Conservation (phyloP, 352 stramenopile species). For the Hyaloperonospora brassicae region DNA sequence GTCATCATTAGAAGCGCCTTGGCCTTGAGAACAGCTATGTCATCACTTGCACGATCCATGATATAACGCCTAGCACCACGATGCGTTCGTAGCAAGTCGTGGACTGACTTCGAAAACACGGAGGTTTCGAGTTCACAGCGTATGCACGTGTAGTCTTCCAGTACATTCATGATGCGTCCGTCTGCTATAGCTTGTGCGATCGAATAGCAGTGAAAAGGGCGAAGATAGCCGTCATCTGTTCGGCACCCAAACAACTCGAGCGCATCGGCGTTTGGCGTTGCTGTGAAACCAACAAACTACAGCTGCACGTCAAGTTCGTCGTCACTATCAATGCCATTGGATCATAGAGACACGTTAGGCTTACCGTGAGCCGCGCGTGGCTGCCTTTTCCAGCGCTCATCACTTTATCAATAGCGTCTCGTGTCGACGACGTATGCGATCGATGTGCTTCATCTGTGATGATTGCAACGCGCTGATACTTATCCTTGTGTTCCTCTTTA, state of each 20-base stretch:
- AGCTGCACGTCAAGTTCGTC: background rate
- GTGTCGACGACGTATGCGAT: constrained; percentile 59
- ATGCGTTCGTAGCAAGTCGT: constrained; percentile 25
- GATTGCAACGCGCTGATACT: constrained; percentile 62
- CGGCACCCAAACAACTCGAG: constrained; percentile 59
- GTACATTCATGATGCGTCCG: constrained; percentile 50
- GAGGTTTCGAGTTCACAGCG: constrained; percentile 49
- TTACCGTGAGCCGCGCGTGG: constrained; percentile 35
- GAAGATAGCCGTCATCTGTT: constrained; percentile 9
- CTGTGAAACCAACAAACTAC: constrained; percentile 78
- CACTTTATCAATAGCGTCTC: constrained; percentile 59
- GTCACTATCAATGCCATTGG: background rate
- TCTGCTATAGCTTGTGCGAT: constrained; percentile 53
- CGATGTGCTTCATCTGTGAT: constrained; percentile 81
- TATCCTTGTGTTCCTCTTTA: background rate
- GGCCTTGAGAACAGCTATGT: constrained; percentile 50
- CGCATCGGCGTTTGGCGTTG: constrained; percentile 58
- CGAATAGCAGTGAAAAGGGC: constrained; percentile 68
- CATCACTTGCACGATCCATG: constrained; percentile 56
- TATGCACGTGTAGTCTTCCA: constrained; percentile 56
- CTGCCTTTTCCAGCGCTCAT: constrained; percentile 41
- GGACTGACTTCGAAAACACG: constrained; percentile 33
- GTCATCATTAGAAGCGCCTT: constrained; percentile 72
- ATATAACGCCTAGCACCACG: constrained; percentile 30
- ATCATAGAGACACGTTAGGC: background rate